phyloP scores from a whole-genome alignment of 345 rosid genomes.

The Noccaea caerulescens region DNA sequence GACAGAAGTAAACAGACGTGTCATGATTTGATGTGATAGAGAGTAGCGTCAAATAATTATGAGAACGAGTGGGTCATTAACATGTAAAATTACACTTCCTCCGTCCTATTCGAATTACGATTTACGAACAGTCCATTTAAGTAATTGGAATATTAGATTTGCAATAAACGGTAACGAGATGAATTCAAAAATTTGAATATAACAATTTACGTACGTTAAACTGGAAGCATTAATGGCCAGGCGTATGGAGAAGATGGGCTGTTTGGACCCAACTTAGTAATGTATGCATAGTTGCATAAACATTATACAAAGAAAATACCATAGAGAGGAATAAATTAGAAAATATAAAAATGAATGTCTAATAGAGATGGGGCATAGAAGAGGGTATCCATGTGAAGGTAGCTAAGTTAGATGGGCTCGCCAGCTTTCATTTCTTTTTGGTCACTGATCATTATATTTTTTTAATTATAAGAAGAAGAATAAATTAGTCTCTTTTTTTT shows the following conservation, averaged over 20 bases:
- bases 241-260: constrained; percentile 36
- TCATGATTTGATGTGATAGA: background rate
- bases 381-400: constrained; percentile 42
- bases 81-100: background rate
- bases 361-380: constrained; percentile 40
- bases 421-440: constrained; percentile 40
- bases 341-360: constrained; percentile 12
- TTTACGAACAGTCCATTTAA: too few relatives aligned
- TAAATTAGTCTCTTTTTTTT: constrained; percentile 7
- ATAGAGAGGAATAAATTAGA: constrained; percentile 2
- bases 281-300: constrained; percentile 26
- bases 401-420: constrained; percentile 37
- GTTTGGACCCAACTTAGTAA: constrained; percentile 38
- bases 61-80: constrained; percentile 13
- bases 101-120: background rate
- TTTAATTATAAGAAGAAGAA: background rate
- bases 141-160: background rate
- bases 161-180: background rate
- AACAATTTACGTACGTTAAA: background rate
- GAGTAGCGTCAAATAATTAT: background rate
- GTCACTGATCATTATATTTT: background rate
- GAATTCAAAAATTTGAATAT: background rate
- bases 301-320: constrained; percentile 4
- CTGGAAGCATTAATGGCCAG: constrained; percentile 28
- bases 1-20: constrained; percentile 23